Evolutionary conservation across 2,329 filamentous ascomycete genomes (phyloP).

Genomic region (Microsporum audouinii): DNA sequence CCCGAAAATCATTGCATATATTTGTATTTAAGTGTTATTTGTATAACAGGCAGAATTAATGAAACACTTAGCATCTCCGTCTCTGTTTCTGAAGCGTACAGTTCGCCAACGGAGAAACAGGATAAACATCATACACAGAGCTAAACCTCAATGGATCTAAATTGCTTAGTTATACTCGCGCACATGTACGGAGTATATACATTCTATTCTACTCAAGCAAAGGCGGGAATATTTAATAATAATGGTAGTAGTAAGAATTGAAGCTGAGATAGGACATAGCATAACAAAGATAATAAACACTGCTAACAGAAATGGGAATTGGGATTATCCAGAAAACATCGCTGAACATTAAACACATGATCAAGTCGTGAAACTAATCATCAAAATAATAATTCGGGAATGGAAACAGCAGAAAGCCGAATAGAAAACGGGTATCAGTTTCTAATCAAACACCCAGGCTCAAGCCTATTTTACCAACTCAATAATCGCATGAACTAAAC

Average conservation of each 20-base stretch:
- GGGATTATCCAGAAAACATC: background rate
- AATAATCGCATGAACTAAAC: background rate
- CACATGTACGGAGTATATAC: too few relatives aligned
- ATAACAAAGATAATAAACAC: background rate
- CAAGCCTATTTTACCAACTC: background rate
- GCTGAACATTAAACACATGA: background rate
- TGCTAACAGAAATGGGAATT: background rate
- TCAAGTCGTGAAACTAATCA: background rate
- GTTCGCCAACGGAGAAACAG: too few relatives aligned
- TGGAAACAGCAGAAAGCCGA: background rate
- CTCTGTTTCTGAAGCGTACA: too few relatives aligned
- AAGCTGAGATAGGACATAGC: background rate
- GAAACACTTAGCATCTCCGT: too few relatives aligned
- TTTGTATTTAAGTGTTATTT: background rate
- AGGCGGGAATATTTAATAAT: too few relatives aligned
- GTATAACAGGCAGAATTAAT: too few relatives aligned
- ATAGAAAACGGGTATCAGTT: background rate
- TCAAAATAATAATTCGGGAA: background rate
- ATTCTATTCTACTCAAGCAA: too few relatives aligned
- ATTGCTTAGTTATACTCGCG: too few relatives aligned
- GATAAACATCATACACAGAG: too few relatives aligned
- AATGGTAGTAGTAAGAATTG: background rate
- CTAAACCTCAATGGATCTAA: too few relatives aligned
- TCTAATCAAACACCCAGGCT: background rate
- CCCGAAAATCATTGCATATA: conserved; percentile 15